phyloP scores from a whole-genome alignment of 805 yeast species.

The Teunomyces tritomae region DNA sequence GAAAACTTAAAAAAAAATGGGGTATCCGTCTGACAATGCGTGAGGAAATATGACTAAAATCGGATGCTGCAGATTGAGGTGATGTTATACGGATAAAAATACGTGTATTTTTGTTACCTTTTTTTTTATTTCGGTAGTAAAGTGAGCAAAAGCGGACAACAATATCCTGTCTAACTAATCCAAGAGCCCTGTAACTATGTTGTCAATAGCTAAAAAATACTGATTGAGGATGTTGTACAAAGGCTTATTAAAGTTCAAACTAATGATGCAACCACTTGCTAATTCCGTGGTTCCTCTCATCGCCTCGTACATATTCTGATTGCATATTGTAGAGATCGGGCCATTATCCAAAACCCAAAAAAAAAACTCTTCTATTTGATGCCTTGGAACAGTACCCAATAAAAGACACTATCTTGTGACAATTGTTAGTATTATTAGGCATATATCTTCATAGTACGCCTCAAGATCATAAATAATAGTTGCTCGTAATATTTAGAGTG shows the following conservation, averaged over 20 bases:
- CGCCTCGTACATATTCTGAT: neutral
- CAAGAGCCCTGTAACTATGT: neutral
- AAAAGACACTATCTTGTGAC: no score
- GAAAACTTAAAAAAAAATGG: neutral
- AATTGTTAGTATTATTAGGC: no score
- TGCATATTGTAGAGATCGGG: neutral
- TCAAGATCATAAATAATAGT: neutral
- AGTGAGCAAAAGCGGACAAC: neutral
- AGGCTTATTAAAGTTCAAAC: neutral
- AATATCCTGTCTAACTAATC: neutral
- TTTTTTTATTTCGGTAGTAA: neutral
- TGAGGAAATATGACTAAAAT: no score
- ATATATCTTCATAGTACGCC: neutral
- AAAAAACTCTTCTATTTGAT: no score
- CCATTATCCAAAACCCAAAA: no score
- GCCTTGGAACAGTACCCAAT: no score
- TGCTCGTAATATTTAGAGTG: neutral
- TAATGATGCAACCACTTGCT: neutral
- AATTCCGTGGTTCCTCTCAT: neutral
- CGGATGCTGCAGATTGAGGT: no score
- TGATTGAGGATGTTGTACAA: no score
- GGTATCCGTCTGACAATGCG: neutral
- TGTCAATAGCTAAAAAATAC: neutral
- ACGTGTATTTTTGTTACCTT: neutral
- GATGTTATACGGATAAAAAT: neutral